A percentile compares a stretch with the other conserved stretches of the same genome.
These are phyloP conservation scores for Lipomyces spencermartinsiae DNA, from an alignment of 805 yeast genomes.

Conservation along the genomic window DNA sequence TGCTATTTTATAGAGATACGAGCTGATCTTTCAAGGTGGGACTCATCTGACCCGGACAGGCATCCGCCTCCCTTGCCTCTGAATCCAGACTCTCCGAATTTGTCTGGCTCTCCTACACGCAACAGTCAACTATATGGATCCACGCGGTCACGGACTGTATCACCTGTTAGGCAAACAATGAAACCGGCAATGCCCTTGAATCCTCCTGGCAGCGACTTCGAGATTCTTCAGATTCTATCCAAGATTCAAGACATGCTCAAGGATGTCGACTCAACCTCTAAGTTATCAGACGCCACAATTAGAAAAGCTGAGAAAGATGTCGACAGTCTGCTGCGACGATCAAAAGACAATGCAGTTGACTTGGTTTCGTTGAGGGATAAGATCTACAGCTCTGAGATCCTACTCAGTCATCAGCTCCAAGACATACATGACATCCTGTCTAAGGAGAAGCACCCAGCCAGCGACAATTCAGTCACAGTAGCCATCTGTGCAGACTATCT, in stretches of 20 bases:
- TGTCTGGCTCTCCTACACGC: slow-evolving; percentile 25
- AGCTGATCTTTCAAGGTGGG: slow-evolving; percentile 46
- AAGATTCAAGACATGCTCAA: slow-evolving; percentile 44
- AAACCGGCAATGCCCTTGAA: background rate
- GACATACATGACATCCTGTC: slow-evolving; percentile 7
- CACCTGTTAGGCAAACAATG: slow-evolving; percentile 19
- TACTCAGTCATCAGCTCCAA: slow-evolving; percentile 15
- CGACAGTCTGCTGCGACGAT: slow-evolving; percentile 46
- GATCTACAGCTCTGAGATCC: slow-evolving; percentile 35
- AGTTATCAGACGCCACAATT: slow-evolving; percentile 45
- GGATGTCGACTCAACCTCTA: slow-evolving; percentile 44
- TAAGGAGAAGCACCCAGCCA: background rate
- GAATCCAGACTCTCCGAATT: slow-evolving; percentile 49
- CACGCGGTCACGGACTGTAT: slow-evolving; percentile 11
- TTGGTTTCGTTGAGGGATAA: slow-evolving; percentile 39
- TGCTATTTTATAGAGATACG: background rate
- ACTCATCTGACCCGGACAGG: slow-evolving; percentile 50
- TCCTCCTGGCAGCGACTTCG: slow-evolving; percentile 21
- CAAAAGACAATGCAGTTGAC: slow-evolving; percentile 49
- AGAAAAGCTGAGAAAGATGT: slow-evolving; percentile 46
- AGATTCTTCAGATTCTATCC: slow-evolving; percentile 32
- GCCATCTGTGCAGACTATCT: background rate
- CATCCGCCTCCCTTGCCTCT: slow-evolving; percentile 53
- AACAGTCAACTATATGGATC: slow-evolving; percentile 9
- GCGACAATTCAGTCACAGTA: background rate